These are phyloP conservation scores for Prunus salicina DNA, from an alignment of 306 rosid genomes.

Conservation along the genomic window DNA sequence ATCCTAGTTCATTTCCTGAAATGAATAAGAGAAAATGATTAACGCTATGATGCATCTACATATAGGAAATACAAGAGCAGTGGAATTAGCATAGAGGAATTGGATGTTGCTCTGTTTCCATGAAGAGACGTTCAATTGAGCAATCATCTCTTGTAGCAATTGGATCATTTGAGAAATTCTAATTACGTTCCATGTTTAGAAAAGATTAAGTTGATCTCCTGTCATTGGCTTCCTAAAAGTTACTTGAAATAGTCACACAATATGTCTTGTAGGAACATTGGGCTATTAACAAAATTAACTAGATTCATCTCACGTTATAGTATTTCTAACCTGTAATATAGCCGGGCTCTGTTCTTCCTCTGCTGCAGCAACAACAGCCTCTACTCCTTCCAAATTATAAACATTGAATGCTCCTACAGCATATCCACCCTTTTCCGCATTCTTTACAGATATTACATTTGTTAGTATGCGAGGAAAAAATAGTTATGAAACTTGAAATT, in stretches of 20 bases:
- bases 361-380: constrained; percentile 91
- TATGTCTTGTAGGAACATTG: not conserved
- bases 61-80: not conserved
- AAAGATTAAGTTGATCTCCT: not conserved
- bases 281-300: not conserved
- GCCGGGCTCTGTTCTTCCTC: constrained; percentile 93
- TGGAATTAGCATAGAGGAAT: not conserved
- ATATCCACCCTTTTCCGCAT: constrained; percentile 82
- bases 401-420: constrained; percentile 98
- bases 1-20: not conserved
- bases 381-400: constrained; percentile 93
- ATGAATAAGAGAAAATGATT: not conserved
- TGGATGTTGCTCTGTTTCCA: not conserved
- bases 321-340: constrained; percentile 74
- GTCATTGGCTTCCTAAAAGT: not conserved
- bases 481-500: constrained; percentile 14
- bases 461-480: constrained; percentile 20
- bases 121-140: not conserved
- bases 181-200: not conserved
- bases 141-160: not conserved
- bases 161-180: not conserved
- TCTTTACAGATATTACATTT: constrained; percentile 32
- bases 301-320: constrained; percentile 9
- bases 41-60: not conserved
- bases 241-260: not conserved